A percentile compares a stretch with the other conserved stretches of the same genome.
These are phyloP conservation scores for Oryza coarctata DNA, from an alignment of 176 grass and related monocot species.

Conservation along the genomic window DNA sequence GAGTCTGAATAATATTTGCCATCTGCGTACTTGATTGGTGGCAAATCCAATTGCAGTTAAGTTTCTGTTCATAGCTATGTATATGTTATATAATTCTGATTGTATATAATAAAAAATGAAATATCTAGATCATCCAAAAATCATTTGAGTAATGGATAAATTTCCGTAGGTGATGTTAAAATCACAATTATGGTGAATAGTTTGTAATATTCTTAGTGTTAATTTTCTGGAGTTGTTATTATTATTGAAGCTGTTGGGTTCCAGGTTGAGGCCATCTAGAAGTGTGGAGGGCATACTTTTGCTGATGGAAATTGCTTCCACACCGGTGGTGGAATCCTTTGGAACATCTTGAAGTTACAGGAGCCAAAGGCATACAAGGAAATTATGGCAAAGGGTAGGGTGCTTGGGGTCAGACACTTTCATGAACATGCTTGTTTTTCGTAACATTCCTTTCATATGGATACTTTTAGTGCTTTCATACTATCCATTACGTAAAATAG, in stretches of 20 bases:
- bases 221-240: not conserved
- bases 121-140: not conserved
- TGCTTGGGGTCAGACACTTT: conserved; percentile 73
- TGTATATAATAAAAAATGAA: not conserved
- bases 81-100: conserved; percentile 2
- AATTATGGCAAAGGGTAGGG: conserved; percentile 89
- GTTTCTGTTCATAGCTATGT: conserved; percentile 47
- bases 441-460: not conserved
- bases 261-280: conserved; percentile 91
- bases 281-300: conserved; percentile 75
- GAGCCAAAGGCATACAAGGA: conserved; percentile 96
- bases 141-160: not conserved
- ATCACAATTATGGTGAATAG: not conserved
- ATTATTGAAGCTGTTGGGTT: conserved; percentile 32
- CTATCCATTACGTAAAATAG: not conserved
- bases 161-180: not conserved
- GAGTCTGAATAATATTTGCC: conserved; percentile 47
- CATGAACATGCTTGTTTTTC: conserved; percentile 6
- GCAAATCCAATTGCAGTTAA: conserved; percentile 54
- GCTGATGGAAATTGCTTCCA: conserved; percentile 81
- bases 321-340: conserved; percentile 90
- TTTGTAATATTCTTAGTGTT: not conserved
- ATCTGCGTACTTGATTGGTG: conserved; percentile 46
- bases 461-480: conserved; percentile 25
- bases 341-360: conserved; percentile 94